Conservation (phyloP, 2,329 filamentous ascomycete genomes). For the Myriosclerotinia scirpicola region DNA sequence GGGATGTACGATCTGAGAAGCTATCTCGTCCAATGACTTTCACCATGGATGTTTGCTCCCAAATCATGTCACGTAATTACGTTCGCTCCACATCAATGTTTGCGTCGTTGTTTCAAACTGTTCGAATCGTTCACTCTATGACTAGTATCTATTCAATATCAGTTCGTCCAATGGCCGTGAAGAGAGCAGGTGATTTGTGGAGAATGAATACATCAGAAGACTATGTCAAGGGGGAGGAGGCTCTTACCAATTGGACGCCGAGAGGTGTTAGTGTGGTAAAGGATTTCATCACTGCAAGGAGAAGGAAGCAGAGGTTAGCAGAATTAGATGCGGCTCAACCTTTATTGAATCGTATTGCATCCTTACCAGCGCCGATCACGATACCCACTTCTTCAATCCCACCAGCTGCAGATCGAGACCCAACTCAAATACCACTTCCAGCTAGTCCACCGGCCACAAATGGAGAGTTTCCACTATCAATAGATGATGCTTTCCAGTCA, state of each 20-base stretch:
- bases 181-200: slow-evolving; percentile 91
- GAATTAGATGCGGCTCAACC: slow-evolving; percentile 78
- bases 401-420: background rate
- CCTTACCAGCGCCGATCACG: background rate
- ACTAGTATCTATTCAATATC: slow-evolving; percentile 83
- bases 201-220: slow-evolving; percentile 92
- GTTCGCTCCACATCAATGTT: slow-evolving; percentile 85
- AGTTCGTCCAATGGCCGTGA: slow-evolving; percentile 85
- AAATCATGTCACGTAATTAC: slow-evolving; percentile 81
- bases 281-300: slow-evolving; percentile 76
- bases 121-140: slow-evolving; percentile 82
- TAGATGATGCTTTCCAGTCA: background rate
- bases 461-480: slow-evolving; percentile 14
- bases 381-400: background rate
- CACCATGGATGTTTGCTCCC: slow-evolving; percentile 74
- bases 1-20: slow-evolving; percentile 82
- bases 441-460: slow-evolving; percentile 19
- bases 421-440: slow-evolving; percentile 12
- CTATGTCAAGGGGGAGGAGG: slow-evolving; percentile 95
- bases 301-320: slow-evolving; percentile 69
- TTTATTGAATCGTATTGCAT: slow-evolving; percentile 59
- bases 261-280: slow-evolving; percentile 87
- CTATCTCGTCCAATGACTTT: slow-evolving; percentile 89
- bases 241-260: slow-evolving; percentile 79
- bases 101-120: slow-evolving; percentile 80